Percentiles rank a stretch among this genome's conserved stretches.
Conservation (phyloP, 164 flowering plant species). For the Platanus orientalis region DNA sequence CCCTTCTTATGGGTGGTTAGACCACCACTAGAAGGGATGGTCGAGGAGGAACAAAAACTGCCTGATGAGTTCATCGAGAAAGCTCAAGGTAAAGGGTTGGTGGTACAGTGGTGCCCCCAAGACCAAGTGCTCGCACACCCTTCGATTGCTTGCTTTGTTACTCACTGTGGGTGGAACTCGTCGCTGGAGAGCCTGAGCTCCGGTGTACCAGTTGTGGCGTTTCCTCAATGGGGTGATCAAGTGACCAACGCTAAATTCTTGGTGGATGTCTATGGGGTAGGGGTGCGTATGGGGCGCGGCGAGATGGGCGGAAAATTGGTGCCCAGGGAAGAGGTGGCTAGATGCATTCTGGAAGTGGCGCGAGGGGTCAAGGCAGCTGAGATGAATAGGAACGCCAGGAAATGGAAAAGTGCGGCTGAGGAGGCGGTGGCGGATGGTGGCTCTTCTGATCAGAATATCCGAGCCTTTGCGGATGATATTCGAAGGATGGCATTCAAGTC, state of each 20-base stretch:
- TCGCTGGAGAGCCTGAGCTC: conserved; percentile 47
- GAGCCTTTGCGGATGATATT: conserved; percentile 34
- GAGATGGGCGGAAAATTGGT: conserved; percentile 32
- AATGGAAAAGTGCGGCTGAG: conserved; percentile 59
- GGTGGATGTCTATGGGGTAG: conserved; percentile 51
- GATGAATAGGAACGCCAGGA: conserved; percentile 43
- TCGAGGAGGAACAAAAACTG: conserved; percentile 9
- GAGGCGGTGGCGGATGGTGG: conserved; percentile 69
- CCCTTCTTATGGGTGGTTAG: conserved; percentile 63
- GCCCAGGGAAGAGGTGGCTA: conserved; percentile 50
- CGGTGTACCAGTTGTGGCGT: conserved; percentile 54
- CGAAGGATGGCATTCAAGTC: not conserved
- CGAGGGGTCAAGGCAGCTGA: conserved; percentile 50
- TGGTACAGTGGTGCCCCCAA: conserved; percentile 71
- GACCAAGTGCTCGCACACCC: conserved; percentile 57
- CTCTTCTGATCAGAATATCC: conserved; percentile 50
- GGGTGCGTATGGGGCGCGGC: conserved; percentile 42
- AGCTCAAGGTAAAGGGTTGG: conserved; percentile 43
- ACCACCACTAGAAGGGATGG: conserved; percentile 15
- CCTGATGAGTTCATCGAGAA: conserved; percentile 52
- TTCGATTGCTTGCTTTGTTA: conserved; percentile 54
- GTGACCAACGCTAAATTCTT: conserved; percentile 57
- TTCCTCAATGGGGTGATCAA: conserved; percentile 79
- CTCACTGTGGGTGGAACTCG: conserved; percentile 91
- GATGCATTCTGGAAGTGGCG: conserved; percentile 43